Conservation (phyloP, 1,284 basidiomycete species). For the Ceratobasidium sp. region DNA sequence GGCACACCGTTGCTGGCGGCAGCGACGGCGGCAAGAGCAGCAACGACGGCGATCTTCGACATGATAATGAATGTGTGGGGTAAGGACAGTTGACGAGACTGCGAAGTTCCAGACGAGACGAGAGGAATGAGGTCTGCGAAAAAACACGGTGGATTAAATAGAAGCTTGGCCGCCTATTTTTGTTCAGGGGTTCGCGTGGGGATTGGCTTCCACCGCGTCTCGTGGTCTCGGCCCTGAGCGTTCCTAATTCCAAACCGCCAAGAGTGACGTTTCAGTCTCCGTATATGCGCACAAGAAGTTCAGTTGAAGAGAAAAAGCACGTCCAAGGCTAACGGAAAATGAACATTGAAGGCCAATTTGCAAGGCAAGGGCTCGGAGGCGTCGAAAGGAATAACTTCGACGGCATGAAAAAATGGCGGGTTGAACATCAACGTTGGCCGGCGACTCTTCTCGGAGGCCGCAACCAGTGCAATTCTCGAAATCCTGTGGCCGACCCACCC, state of each 20-base stretch:
- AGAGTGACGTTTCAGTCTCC: background rate
- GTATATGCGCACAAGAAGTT: background rate
- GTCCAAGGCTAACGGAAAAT: no score
- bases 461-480: no score
- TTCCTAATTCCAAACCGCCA: background rate
- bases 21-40: constrained; percentile 13
- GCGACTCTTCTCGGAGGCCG: no score
- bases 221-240: background rate
- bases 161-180: background rate
- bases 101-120: background rate
- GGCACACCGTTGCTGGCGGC: constrained; percentile 5
- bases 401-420: no score
- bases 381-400: no score
- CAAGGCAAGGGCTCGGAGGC: no score
- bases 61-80: background rate
- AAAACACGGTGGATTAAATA: background rate
- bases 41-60: constrained; percentile 10
- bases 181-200: background rate
- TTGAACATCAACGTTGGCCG: no score
- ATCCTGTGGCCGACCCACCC: no score
- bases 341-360: no score
- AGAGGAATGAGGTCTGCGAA: background rate
- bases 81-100: background rate
- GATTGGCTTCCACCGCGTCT: background rate
- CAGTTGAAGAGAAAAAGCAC: no score